A percentile compares a stretch with the other conserved stretches of the same genome.
phyloP scores from a whole-genome alignment of 2,329 filamentous ascomycete genomes.

The Calonectria hongkongensis region DNA sequence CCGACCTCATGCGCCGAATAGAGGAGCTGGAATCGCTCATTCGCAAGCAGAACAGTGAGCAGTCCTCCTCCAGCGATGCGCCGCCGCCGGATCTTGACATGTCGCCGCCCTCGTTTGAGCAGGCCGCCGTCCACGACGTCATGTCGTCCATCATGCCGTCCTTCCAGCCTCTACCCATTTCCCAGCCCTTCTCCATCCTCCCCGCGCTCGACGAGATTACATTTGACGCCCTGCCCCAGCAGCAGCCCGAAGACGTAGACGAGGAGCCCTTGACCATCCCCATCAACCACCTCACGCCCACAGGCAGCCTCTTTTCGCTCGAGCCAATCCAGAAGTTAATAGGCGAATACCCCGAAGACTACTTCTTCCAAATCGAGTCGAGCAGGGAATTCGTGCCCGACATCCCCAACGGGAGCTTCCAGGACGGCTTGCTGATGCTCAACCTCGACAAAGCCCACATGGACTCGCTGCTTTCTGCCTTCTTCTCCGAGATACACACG shows the following conservation, averaged over 20 bases:
- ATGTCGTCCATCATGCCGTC: slow-evolving; percentile 5
- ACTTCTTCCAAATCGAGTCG: slow-evolving; percentile 14
- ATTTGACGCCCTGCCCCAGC: not conserved
- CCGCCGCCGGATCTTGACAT: slow-evolving; percentile 8
- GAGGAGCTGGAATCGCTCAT: slow-evolving; percentile 19
- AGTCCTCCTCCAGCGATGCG: not conserved
- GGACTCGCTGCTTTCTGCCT: slow-evolving; percentile 3
- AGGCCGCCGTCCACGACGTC: not conserved
- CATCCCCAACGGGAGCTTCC: slow-evolving; percentile 1
- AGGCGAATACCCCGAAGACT: slow-evolving; percentile 16
- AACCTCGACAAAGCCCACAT: slow-evolving; percentile 14
- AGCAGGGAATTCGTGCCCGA: slow-evolving; percentile 15
- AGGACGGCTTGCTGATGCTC: slow-evolving; percentile 9
- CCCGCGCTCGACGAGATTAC: not conserved
- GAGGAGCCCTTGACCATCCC: slow-evolving; percentile 25
- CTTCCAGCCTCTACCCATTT: slow-evolving; percentile 7
- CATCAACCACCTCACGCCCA: slow-evolving; percentile 19
- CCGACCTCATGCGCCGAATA: slow-evolving; percentile 9
- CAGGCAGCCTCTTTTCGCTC: not conserved
- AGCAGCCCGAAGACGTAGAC: not conserved
- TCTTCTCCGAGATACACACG: slow-evolving; percentile 25
- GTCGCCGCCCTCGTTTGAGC: slow-evolving; percentile 16
- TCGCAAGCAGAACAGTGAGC: slow-evolving; percentile 3
- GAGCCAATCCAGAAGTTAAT: slow-evolving; percentile 7
- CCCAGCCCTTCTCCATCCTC: slow-evolving; percentile 3